Conservation (phyloP, 768 basidiomycete species). For the Polyporus arcularius region DNA sequence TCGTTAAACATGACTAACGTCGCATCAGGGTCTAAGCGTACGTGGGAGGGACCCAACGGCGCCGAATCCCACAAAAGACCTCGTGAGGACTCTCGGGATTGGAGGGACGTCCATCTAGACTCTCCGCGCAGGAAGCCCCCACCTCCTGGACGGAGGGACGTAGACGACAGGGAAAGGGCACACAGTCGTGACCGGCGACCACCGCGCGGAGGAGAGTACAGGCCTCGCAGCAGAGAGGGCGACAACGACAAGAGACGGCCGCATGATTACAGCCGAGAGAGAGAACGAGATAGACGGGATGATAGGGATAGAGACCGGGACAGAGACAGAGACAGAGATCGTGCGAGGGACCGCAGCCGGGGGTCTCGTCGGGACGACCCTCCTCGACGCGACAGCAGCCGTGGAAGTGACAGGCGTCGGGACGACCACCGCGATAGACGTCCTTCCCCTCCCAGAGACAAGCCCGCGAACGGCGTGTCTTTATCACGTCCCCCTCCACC, state of each 20-base stretch:
- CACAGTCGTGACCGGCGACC: constrained; percentile 33
- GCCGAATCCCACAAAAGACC: constrained; percentile 52
- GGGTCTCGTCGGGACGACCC: constrained; percentile 1
- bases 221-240: constrained; percentile 37
- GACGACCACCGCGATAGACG: constrained; percentile 13
- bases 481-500: constrained; percentile 4
- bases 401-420: constrained; percentile 14
- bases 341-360: background rate
- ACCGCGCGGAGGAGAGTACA: constrained; percentile 26
- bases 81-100: constrained; percentile 59
- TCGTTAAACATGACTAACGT: constrained; percentile 70
- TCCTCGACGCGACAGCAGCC: background rate
- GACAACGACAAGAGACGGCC: constrained; percentile 33
- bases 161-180: constrained; percentile 22
- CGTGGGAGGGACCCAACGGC: constrained; percentile 60
- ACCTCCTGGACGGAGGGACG: constrained; percentile 36
- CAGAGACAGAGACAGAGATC: constrained; percentile 27
- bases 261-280: constrained; percentile 38
- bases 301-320: constrained; percentile 32
- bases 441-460: constrained; percentile 14
- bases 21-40: constrained; percentile 81
- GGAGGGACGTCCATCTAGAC: constrained; percentile 69
- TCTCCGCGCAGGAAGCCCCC: constrained; percentile 31
- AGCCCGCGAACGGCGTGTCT: constrained; percentile 10
- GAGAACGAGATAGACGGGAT: constrained; percentile 22